phyloP scores from a whole-genome alignment of 768 basidiomycete species.

The Amyloporia xantha region DNA sequence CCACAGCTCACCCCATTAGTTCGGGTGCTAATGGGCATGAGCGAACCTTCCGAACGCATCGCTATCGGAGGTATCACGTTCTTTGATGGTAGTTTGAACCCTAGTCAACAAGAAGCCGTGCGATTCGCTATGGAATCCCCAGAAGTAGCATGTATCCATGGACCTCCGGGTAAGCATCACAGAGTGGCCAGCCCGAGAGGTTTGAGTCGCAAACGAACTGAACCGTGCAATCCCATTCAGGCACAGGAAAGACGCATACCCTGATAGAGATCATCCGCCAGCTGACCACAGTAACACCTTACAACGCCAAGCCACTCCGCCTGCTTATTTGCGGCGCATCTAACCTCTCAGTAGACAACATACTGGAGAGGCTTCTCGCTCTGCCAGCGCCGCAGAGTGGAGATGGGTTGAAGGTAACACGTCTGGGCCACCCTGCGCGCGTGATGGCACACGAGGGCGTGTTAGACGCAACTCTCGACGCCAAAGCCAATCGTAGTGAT shows the following conservation, averaged over 20 bases:
- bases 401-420: conserved; percentile 56
- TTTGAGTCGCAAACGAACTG: neutral
- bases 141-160: conserved; percentile 90
- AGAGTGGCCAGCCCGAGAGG: neutral
- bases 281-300: conserved; percentile 42
- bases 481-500: conserved; percentile 66
- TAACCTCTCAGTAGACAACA: conserved; percentile 94
- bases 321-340: conserved; percentile 90
- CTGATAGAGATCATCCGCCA: conserved; percentile 92
- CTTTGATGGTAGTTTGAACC: conserved; percentile 73
- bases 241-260: conserved; percentile 95
- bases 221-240: conserved; percentile 32
- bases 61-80: conserved; percentile 44
- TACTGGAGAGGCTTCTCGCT: conserved; percentile 76
- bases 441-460: conserved; percentile 70
- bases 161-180: conserved; percentile 71
- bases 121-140: conserved; percentile 72
- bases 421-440: conserved; percentile 95
- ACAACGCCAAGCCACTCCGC: conserved; percentile 46
- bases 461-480: conserved; percentile 63
- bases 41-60: conserved; percentile 35
- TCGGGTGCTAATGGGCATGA: conserved; percentile 67
- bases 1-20: conserved; percentile 46
- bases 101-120: conserved; percentile 80
- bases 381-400: conserved; percentile 47